Base-by-base conservation (phyloP, 371 early-diverging fungal genomes). In the Umbelopsis sp. region DNA sequence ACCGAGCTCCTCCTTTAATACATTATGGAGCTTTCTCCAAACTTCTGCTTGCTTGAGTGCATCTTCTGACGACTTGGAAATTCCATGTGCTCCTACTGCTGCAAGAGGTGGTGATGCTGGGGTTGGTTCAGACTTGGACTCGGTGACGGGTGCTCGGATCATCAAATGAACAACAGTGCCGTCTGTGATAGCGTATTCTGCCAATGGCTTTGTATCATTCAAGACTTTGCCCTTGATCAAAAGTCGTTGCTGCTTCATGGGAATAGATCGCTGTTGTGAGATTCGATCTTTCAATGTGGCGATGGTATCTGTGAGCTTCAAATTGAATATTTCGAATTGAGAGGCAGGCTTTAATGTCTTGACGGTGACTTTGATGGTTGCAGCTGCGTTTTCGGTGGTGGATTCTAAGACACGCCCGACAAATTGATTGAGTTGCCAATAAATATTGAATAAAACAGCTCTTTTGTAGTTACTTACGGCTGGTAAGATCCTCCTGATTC, bases 211-310 rank as follows among this genome's bases (percentile, higher is more conserved):
- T 66, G 71, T 79, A 66, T 90, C 90, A 9, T 78, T 65, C 57
- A 90, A 75, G 12, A 84, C 85, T 69, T 90, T 90, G 41, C 90
- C 90, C 70, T 86, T 88, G 24, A 89, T 74, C 44, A 90, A 77
- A 44, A 90, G 75, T 24, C 87, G 83, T 65, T 90, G 90, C 32
- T 80, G 80, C 9, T 69, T 69, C 12, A 74, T 74, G 8, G 82
- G 70, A 41, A 74, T 48, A 25, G 77, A 70, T 18, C 72, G 73
- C 52, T 78, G 74, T 65, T 79, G 78, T 44, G 80, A 75, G 14
- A 86, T 79, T 46, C 80, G 80, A 48, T 79, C 71, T 68, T 86
- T 86, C 48, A 86, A 69, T 12, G 74, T 76, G 35, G 63, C n/a
- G 3, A 86, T 63, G 9, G 84, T 83, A 24, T 75, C 77, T 11